Base-by-base conservation (phyloP, 2,329 filamentous ascomycete genomes). In the Beauveria medogensis region DNA sequence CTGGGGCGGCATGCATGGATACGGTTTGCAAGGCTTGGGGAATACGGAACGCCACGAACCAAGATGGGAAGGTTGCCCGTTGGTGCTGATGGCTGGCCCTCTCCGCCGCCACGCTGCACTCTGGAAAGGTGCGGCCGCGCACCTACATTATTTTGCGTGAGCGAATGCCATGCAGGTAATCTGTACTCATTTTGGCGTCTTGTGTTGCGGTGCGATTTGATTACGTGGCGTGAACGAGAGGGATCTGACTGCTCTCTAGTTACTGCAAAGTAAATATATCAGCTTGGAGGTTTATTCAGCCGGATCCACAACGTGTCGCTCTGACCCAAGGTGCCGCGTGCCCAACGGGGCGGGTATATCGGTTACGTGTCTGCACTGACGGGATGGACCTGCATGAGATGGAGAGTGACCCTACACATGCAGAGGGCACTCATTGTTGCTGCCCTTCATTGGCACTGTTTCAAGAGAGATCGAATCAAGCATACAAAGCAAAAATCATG, bases 31-130 rank as follows among this genome's bases (percentile, higher is more conserved):
- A 34, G 43, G 54, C 41, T 47, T 24, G 40, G 8, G 55, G 14
- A 57, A 51, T 43, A 52, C 47, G 56, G 30, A 52, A 40, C 47
- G 56, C 56, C 56, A 59, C 37, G 22, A 18, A 43, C 47, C 56
- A 46, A 59, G 22, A 51, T 44, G 37, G 56, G 56, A 52, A 52
- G 56, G 56, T 52, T 59, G 47, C 46, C 56, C 56, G 56, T 59
- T 40, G 53, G 53, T 51, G 55, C 30, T 43, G 47, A 51, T 58
- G 47, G 47, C 34, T 44, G 43, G 55, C 28, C 20, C 24, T 22
- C 44, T 57, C 16, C 14, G 20, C 46, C 30, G 43, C 55, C 44
- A 43, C 52, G 26, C 12, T 24, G 18, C 18, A 20, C 8, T 4
- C 6, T 51, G 48, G 48, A 20, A 18, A 9, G 10, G 44, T n/a